Base-by-base conservation (phyloP, 257 asterid genomes). In the Solanum pimpinellifolium region DNA sequence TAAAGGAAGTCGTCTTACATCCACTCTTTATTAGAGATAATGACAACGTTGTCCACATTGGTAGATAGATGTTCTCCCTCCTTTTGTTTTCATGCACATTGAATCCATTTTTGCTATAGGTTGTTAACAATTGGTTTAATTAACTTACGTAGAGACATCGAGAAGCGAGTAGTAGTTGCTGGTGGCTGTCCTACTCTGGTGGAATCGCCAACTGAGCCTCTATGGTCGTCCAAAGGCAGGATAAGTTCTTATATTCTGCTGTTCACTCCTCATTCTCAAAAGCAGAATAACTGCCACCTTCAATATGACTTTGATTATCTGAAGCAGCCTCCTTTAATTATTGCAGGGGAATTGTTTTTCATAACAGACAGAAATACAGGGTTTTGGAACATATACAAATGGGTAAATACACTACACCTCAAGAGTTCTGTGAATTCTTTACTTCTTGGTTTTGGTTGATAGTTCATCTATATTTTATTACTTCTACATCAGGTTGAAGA, bases 351-450 rank as follows among this genome's bases (percentile, higher is more conserved):
- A 90, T 92, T 95, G 87, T 97, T 90, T 92, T 97, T 95, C 90
- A 88, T 97, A 87, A 95, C 95, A 83, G 99, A 97, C 88, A 93
- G 99, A 86, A 90, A 91, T 41, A 90, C 90, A 88, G 99, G 99
- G 83, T 97, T 95, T 89, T 97, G 99, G 99, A 97, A 97, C 91
- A 93, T 97, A 92, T 90, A 93, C 93, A 93, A 86, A 95, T 97
- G 99, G 99, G 99, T 97, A 92, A 88, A 86, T 83, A 87, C 62
- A 87, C 69, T 56, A 86, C 60, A 83, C 66, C 31, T 75, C n/a
- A 75, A 21, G n/a, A 80, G 68, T 47, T 80, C 6, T 47, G 68
- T 29, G 31, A 49, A 78, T 84, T 90, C 29, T 88, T n/a, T 49
- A 31, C 46, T 31, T 75, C 27, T 11, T 56, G 44, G 65, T 49